These are phyloP conservation scores for Dactylonectria estremocensis DNA, from an alignment of 2,329 filamentous ascomycete genomes.

Conservation along the genomic window DNA sequence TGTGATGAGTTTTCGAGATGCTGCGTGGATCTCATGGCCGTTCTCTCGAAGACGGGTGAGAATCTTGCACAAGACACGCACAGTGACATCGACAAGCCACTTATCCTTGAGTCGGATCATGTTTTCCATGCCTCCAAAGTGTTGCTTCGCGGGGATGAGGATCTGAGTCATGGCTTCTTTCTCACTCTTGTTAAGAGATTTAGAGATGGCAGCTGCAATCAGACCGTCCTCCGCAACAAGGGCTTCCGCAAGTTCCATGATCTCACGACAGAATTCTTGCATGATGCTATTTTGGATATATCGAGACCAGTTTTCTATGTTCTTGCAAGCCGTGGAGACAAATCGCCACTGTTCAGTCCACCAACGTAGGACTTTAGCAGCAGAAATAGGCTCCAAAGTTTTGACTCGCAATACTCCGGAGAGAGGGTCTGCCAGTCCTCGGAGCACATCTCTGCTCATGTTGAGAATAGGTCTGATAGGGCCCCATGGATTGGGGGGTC, in stretches of 20 bases:
- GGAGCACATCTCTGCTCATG: constrained; percentile 70
- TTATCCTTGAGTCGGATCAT: constrained; percentile 93
- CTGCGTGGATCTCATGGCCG: constrained; percentile 77
- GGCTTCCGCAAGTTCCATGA: constrained; percentile 92
- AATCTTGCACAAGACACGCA: constrained; percentile 87
- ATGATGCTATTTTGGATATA: constrained; percentile 82
- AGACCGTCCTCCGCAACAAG: constrained; percentile 89
- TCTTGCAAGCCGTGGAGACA: constrained; percentile 84
- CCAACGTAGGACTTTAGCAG: constrained; percentile 78
- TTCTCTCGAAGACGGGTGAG: constrained; percentile 85
- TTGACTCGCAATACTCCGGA: constrained; percentile 70
- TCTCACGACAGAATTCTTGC: constrained; percentile 94
- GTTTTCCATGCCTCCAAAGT: constrained; percentile 80
- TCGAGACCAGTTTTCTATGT: constrained; percentile 87
- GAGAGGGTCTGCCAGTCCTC: constrained; percentile 69
- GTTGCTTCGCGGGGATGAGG: constrained; percentile 58
- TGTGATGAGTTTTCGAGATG: constrained; percentile 73
- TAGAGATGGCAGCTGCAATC: constrained; percentile 78
- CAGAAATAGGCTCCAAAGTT: constrained; percentile 72
- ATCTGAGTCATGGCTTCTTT: constrained; percentile 58
- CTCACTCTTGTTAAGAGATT: constrained; percentile 53
- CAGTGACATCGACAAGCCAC: constrained; percentile 86
- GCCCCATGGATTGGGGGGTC: constrained; percentile 64
- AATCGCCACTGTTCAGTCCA: constrained; percentile 90
- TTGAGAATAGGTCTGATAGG: constrained; percentile 71